Evolutionary conservation across 352 stramenopile genomes (phyloP).

Genomic region (Globisporangium carolinianum): DNA sequence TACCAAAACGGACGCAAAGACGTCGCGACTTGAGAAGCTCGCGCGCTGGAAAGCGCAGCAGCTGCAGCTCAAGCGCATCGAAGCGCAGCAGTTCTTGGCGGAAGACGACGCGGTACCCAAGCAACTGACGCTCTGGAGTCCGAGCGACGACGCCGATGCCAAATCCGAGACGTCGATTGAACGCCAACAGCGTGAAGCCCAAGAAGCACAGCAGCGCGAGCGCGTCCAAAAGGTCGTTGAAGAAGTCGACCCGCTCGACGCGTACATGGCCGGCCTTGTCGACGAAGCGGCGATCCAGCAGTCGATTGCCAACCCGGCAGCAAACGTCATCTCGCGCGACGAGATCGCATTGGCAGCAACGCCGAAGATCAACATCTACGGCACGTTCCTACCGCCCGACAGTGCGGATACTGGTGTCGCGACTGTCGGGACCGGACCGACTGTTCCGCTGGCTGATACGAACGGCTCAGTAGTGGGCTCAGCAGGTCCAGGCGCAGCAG

Average conservation of each 20-base stretch:
- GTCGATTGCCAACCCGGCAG: slow-evolving; percentile 52
- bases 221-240: slow-evolving; percentile 69
- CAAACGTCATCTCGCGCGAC: slow-evolving; percentile 81
- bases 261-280: slow-evolving; percentile 81
- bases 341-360: slow-evolving; percentile 56
- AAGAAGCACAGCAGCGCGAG: slow-evolving; percentile 39
- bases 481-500: background rate
- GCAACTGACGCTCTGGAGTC: slow-evolving; percentile 48
- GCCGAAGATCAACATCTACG: slow-evolving; percentile 81
- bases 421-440: background rate
- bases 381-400: slow-evolving; percentile 58
- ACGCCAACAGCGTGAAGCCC: slow-evolving; percentile 36
- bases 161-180: slow-evolving; percentile 53
- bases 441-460: too few species aligned
- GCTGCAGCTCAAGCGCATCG: slow-evolving; percentile 50
- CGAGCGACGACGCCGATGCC: slow-evolving; percentile 40
- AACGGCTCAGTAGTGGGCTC: background rate
- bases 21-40: slow-evolving; percentile 39
- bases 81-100: slow-evolving; percentile 54
- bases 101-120: slow-evolving; percentile 68
- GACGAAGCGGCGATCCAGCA: slow-evolving; percentile 74
- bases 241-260: slow-evolving; percentile 78
- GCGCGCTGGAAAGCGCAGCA: slow-evolving; percentile 57
- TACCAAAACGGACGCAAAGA: slow-evolving; percentile 25
- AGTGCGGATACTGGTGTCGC: background rate